These are phyloP conservation scores for Psilocybe cubensis DNA, from an alignment of 768 basidiomycete species.

Conservation along the genomic window DNA sequence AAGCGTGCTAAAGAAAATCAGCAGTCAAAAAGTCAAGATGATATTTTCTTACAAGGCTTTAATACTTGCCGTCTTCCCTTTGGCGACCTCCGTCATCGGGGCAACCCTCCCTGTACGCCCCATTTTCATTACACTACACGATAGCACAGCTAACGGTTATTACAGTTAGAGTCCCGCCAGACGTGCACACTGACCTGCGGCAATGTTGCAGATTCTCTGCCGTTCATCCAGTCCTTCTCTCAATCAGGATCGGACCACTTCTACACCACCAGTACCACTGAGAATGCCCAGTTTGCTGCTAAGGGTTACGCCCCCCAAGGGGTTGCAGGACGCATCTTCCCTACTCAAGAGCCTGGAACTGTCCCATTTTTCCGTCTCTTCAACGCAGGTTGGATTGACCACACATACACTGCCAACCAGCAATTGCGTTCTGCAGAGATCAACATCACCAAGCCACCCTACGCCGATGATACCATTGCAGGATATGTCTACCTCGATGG, in stretches of 20 bases:
- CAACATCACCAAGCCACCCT: slow-evolving; percentile 2
- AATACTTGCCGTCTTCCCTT: too few species aligned
- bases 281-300: slow-evolving; percentile 2
- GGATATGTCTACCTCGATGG: slow-evolving; percentile 6
- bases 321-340: slow-evolving; percentile 8
- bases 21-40: too few species aligned
- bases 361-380: slow-evolving; percentile 14
- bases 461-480: slow-evolving; percentile 7
- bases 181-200: too few species aligned
- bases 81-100: too few species aligned
- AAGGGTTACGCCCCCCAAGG: slow-evolving; percentile 8
- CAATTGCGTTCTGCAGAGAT: slow-evolving; percentile 2
- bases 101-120: too few species aligned
- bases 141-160: too few species aligned
- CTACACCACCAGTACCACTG: slow-evolving; percentile 10
- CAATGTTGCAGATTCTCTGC: too few species aligned
- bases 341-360: background rate
- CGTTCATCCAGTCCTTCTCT: too few species aligned
- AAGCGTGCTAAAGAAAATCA: too few species aligned
- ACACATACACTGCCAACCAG: slow-evolving; percentile 14
- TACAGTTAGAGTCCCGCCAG: too few species aligned
- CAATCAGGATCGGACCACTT: slow-evolving; percentile 10
- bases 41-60: too few species aligned
- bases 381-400: background rate
- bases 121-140: too few species aligned